Evolutionary conservation across 129 eudicot genomes (phyloP).

Genomic region (Chrysanthemum makinoi): DNA sequence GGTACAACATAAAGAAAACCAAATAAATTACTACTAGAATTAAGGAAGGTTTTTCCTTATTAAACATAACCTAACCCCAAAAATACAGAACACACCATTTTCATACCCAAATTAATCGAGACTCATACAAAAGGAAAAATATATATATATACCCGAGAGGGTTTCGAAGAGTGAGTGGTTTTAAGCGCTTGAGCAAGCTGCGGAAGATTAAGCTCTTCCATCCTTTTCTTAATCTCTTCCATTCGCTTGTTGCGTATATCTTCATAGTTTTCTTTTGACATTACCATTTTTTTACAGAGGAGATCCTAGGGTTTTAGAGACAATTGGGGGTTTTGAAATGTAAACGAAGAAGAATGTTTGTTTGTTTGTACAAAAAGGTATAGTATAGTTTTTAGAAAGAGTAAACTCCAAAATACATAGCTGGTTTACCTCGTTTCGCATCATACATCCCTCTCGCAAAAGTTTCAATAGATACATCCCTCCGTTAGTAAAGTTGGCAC

Average conservation of each 20-base stretch:
- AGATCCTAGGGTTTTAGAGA: neutral
- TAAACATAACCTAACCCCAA: too few species aligned
- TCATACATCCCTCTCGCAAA: too few species aligned
- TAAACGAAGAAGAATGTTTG: neutral
- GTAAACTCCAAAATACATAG: too few species aligned
- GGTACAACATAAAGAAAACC: too few species aligned
- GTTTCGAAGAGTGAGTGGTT: constrained; percentile 58
- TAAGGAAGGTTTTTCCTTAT: too few species aligned
- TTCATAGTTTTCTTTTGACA: constrained; percentile 51
- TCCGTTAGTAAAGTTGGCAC: too few species aligned
- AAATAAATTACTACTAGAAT: too few species aligned
- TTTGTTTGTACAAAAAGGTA: neutral
- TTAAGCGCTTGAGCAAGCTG: constrained; percentile 68
- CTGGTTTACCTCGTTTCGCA: too few species aligned
- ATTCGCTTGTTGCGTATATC: constrained; percentile 59
- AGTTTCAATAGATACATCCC: too few species aligned
- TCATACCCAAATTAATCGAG: neutral
- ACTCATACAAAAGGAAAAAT: neutral
- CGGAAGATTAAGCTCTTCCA: constrained; percentile 82
- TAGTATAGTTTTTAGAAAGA: too few species aligned
- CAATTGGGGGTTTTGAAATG: neutral
- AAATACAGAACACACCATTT: too few species aligned
- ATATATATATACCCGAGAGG: constrained; percentile 61
- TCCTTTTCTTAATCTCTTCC: constrained; percentile 74
- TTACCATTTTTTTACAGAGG: constrained; percentile 40